A percentile compares a stretch with the other conserved stretches of the same genome.
These are phyloP conservation scores for Hirsutella thompsonii DNA, from an alignment of 2,329 filamentous ascomycete species.

Conservation along the genomic window DNA sequence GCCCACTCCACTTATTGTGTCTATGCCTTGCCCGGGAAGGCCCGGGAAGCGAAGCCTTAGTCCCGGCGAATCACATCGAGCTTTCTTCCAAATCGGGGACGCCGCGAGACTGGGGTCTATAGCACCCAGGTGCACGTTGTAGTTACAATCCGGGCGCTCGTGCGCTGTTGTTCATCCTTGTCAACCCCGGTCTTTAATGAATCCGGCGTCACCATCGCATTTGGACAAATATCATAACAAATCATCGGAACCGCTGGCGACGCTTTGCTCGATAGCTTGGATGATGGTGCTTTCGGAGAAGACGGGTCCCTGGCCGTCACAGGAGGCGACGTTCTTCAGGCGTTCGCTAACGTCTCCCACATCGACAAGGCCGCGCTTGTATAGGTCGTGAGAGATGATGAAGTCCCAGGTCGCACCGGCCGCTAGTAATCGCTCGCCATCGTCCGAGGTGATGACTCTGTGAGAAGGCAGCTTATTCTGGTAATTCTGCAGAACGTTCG, in stretches of 20 bases:
- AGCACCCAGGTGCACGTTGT: too few relatives aligned
- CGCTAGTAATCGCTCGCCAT: conserved; percentile 57
- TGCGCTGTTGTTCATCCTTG: not conserved
- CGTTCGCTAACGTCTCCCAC: conserved; percentile 69
- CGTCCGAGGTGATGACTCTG: conserved; percentile 52
- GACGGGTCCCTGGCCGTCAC: conserved; percentile 78
- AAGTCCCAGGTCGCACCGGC: conserved; percentile 80
- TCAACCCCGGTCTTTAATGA: not conserved
- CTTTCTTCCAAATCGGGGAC: too few relatives aligned
- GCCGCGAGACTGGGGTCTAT: too few relatives aligned
- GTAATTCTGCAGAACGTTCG: conserved; percentile 47
- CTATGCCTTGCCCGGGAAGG: too few relatives aligned
- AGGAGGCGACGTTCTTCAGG: conserved; percentile 62
- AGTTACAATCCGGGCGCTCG: not conserved
- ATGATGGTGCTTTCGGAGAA: conserved; percentile 68
- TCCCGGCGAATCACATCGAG: too few relatives aligned
- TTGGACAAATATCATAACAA: conserved; percentile 27
- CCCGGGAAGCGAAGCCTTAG: too few relatives aligned
- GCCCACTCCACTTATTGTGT: too few relatives aligned
- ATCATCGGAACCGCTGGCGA: conserved; percentile 66
- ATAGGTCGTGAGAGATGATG: conserved; percentile 70
- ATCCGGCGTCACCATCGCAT: not conserved
- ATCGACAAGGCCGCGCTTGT: conserved; percentile 65
- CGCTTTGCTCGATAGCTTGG: conserved; percentile 65
- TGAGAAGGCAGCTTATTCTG: conserved; percentile 52